These are phyloP conservation scores for Teunomyces tritomae DNA, from an alignment of 805 yeast species.

Conservation along the genomic window DNA sequence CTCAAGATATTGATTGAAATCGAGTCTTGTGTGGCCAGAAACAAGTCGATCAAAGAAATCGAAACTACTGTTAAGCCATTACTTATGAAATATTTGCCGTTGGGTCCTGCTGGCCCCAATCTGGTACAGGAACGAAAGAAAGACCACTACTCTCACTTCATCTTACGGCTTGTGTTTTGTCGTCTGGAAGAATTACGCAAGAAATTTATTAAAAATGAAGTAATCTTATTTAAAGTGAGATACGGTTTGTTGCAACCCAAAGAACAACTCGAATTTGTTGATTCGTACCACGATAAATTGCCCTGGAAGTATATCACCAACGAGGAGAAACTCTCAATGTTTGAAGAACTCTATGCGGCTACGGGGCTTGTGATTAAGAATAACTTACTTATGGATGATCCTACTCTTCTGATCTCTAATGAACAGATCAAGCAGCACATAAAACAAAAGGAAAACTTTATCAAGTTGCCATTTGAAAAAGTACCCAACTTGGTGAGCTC, in stretches of 20 bases:
- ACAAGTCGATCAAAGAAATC: conserved; percentile 60
- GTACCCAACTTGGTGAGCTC: conserved; percentile 74
- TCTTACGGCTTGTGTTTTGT: conserved; percentile 85
- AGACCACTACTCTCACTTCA: conserved; percentile 91
- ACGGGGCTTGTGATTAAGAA: conserved; percentile 44
- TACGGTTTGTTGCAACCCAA: conserved; percentile 57
- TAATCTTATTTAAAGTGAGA: conserved; percentile 69
- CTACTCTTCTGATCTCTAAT: conserved; percentile 31
- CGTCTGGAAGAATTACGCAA: conserved; percentile 78
- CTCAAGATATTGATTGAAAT: conserved; percentile 79
- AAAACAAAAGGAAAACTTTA: conserved; percentile 57
- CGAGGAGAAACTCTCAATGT: conserved; percentile 55
- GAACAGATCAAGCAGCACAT: conserved; percentile 54
- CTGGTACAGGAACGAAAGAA: conserved; percentile 65
- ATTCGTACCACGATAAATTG: conserved; percentile 50
- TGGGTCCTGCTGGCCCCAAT: conserved; percentile 38
- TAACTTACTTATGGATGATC: conserved; percentile 22
- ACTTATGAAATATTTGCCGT: conserved; percentile 62
- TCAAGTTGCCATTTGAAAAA: conserved; percentile 83
- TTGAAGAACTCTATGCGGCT: conserved; percentile 53
- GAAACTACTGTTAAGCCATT: conserved; percentile 65
- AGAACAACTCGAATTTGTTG: conserved; percentile 74
- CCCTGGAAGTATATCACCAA: conserved; percentile 68
- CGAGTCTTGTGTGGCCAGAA: conserved; percentile 69
- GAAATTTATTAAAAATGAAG: conserved; percentile 76